Conservation (phyloP, 306 rosid species). For the Dalbergia cultrata region DNA sequence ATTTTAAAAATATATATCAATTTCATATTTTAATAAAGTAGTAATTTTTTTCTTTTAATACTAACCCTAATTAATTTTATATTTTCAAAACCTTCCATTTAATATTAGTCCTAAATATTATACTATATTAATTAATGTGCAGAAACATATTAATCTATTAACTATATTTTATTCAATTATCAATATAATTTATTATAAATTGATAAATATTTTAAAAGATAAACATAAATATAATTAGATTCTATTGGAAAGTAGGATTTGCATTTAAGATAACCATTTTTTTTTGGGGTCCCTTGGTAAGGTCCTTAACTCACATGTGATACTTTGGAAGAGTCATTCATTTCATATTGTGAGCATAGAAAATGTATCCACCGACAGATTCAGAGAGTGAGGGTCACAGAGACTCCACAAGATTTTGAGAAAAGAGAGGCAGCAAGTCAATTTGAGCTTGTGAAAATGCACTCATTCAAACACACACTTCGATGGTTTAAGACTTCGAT, state of each 20-base stretch:
- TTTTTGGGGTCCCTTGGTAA: conserved; percentile 33
- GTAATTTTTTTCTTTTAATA: no score
- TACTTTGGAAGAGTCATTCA: conserved; percentile 39
- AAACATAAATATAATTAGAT: neutral
- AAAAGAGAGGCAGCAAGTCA: conserved; percentile 48
- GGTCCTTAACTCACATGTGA: conserved; percentile 24
- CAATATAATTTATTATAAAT: no score
- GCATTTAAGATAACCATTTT: conserved; percentile 5
- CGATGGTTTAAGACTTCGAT: conserved; percentile 33
- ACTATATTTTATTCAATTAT: no score
- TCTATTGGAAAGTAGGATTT: conserved; percentile 31
- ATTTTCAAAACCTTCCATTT: no score
- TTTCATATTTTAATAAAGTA: no score
- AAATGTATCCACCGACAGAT: conserved; percentile 50
- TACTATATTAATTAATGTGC: no score
- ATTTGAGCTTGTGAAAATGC: conserved; percentile 32
- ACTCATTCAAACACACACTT: conserved; percentile 47
- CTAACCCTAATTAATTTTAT: no score
- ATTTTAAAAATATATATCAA: no score
- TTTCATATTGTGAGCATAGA: conserved; percentile 56
- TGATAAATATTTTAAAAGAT: no score
- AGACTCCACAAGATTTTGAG: conserved; percentile 37
- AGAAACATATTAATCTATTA: no score
- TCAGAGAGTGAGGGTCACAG: conserved; percentile 40
- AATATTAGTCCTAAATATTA: no score